A percentile compares a stretch with the other conserved stretches of the same genome.
Conservation (phyloP, 2,329 filamentous ascomycete species). For the Stemphylium lycopersici region DNA sequence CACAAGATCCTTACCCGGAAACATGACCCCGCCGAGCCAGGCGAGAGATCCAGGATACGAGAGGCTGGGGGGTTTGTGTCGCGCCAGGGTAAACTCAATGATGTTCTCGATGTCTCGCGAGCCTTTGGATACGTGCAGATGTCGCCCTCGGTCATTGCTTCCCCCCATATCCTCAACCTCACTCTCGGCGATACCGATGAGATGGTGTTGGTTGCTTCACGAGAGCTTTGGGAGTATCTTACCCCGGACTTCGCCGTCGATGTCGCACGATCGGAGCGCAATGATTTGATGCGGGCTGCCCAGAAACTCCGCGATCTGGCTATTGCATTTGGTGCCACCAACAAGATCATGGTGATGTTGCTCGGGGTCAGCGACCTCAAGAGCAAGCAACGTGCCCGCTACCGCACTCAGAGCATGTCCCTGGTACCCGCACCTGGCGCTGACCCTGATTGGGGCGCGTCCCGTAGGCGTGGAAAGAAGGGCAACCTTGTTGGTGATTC, state of each 20-base stretch:
- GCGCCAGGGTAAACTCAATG: constrained; percentile 90
- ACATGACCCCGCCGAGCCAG: constrained; percentile 87
- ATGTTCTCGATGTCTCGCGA: constrained; percentile 86
- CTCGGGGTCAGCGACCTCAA: constrained; percentile 91
- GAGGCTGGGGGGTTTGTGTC: constrained; percentile 96
- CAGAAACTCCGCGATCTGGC: constrained; percentile 94
- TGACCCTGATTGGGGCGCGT: constrained; percentile 71
- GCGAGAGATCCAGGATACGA: constrained; percentile 85
- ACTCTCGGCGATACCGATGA: constrained; percentile 88
- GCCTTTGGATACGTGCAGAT: constrained; percentile 94
- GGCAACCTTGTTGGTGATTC: constrained; percentile 74
- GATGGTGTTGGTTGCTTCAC: constrained; percentile 88
- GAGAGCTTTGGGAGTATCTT: constrained; percentile 94
- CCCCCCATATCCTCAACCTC: constrained; percentile 79
- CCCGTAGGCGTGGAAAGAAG: constrained; percentile 65
- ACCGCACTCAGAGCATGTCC: constrained; percentile 83
- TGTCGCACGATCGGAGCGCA: constrained; percentile 82
- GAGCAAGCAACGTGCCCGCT: constrained; percentile 76
- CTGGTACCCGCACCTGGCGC: constrained; percentile 75
- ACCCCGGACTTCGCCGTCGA: constrained; percentile 90
- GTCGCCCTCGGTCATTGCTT: constrained; percentile 91
- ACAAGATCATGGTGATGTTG: constrained; percentile 99
- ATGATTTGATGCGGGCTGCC: constrained; percentile 91
- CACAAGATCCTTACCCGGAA: constrained; percentile 85
- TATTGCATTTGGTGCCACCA: constrained; percentile 90